A percentile compares a stretch with the other conserved stretches of the same genome.
phyloP scores from a whole-genome alignment of 2,329 filamentous ascomycete genomes.

The Drechslera avenae region DNA sequence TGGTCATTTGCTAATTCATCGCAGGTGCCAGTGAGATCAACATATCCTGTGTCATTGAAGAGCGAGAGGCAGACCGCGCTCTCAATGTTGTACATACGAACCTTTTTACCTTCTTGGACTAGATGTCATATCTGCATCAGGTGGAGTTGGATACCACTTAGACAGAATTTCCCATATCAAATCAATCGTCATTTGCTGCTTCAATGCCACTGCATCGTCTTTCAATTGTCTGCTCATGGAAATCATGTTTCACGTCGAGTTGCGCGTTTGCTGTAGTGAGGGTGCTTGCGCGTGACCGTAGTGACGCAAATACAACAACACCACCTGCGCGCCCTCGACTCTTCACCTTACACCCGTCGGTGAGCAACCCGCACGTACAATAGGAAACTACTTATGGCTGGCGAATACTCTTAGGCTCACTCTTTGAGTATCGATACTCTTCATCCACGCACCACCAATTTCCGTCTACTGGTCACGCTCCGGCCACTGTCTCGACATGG shows the following conservation, averaged over 20 bases:
- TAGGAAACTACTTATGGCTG: no score
- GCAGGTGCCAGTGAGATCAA: constrained; percentile 98
- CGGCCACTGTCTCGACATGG: neutral
- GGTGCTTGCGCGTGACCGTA: neutral
- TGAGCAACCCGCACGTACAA: no score
- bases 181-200: neutral
- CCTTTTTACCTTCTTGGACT: constrained; percentile 94
- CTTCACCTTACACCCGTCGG: neutral
- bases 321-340: neutral
- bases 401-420: no score
- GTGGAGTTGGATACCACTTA: constrained; percentile 35
- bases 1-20: neutral
- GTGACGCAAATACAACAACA: constrained; percentile 1
- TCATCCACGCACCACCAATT: no score
- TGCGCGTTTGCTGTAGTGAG: constrained; percentile 10
- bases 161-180: constrained; percentile 10
- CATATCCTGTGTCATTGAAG: constrained; percentile 96
- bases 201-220: neutral
- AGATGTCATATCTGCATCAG: constrained; percentile 33
- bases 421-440: no score
- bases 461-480: no score
- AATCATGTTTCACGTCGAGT: constrained; percentile 6
- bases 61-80: constrained; percentile 85
- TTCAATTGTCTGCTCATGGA: neutral
- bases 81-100: constrained; percentile 97